These are phyloP conservation scores for Smallanthus sonchifolius DNA, from an alignment of 129 eudicot genomes.

Conservation along the genomic window DNA sequence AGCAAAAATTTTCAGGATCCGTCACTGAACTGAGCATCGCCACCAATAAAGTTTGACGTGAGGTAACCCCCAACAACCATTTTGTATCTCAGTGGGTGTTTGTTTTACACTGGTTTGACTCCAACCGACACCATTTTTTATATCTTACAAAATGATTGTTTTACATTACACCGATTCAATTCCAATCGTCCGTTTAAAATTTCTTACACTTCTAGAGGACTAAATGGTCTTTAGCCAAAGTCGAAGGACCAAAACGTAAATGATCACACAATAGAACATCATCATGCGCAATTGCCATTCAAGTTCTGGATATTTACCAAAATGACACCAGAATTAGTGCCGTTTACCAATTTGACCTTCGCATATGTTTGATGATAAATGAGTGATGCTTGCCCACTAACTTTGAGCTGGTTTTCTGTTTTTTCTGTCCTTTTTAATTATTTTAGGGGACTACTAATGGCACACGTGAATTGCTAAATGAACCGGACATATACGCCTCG, in stretches of 20 bases:
- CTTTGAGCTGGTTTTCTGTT: slow-evolving; percentile 39
- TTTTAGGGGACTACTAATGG: too few species aligned
- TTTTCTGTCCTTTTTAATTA: neutral
- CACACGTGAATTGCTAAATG: too few species aligned
- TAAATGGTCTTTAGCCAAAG: slow-evolving; percentile 4
- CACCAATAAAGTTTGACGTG: too few species aligned
- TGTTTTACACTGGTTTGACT: too few species aligned
- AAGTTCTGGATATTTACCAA: slow-evolving; percentile 1
- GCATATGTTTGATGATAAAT: slow-evolving; percentile 29
- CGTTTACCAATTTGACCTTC: slow-evolving; percentile 36
- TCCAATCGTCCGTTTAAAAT: neutral
- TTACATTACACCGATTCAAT: too few species aligned
- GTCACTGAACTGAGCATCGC: too few species aligned
- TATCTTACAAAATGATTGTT: too few species aligned
- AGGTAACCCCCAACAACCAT: too few species aligned
- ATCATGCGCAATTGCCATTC: slow-evolving; percentile 15
- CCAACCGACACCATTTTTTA: too few species aligned
- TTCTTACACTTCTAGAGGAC: neutral
- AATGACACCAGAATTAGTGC: slow-evolving; percentile 24
- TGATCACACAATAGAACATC: neutral
- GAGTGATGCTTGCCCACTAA: slow-evolving; percentile 44
- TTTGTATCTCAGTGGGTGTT: too few species aligned
- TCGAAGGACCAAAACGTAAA: neutral
- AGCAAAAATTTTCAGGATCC: too few species aligned
- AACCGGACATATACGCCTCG: too few species aligned